Base-by-base conservation (phyloP, 768 basidiomycete species). In the Rhodosporidiobolus sp. region DNA sequence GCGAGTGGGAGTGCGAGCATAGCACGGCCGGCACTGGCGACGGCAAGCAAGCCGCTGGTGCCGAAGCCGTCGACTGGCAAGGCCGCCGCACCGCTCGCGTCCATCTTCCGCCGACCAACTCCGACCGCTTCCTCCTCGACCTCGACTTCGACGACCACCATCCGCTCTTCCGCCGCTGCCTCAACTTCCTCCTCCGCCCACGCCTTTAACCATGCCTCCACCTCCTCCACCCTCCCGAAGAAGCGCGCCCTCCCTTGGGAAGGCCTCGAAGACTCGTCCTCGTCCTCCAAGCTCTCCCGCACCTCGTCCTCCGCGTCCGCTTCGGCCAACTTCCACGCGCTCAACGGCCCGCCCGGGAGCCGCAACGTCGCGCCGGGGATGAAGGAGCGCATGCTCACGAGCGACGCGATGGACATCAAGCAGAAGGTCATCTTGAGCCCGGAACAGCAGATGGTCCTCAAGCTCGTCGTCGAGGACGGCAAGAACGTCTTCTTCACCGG, bases 401-500 rank as follows among this genome's bases (percentile, higher is more conserved):
- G 67, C 57, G 34, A 28, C 9, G 8, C 67, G 52, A 67, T 72
- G 64, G 65, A 80, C 69, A 82, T 82, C 78, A 79, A 78, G 72
- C 81, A 82, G 57, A 81, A 81, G 74, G 84, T 93, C 28, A 85
- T 86, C 73, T 84, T 98, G 69, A 95, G 93, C 80, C 82, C 85
- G 70, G 94, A 98, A 79, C 96, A 99, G 81, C 88, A 84, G 63
- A 86, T 89, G 70, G 91, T 99, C 59, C 83, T 96, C 71, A 85
- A 86, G 69, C 84, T 96, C 48, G 94, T 94, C 1, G 83, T 88
- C 46, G 69, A 79, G 4, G 83, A 86, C 20, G 88, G 87, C 5
- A 81, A 87, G 57, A 95, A 88, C 77, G 78, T 98, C 43, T 99
- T 99, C 79, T 99, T 97, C 81, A 99, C 95, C 3, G 96, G 96